Conservation (phyloP, 306 rosid genomes). For the Hylodesmum podocarpum region DNA sequence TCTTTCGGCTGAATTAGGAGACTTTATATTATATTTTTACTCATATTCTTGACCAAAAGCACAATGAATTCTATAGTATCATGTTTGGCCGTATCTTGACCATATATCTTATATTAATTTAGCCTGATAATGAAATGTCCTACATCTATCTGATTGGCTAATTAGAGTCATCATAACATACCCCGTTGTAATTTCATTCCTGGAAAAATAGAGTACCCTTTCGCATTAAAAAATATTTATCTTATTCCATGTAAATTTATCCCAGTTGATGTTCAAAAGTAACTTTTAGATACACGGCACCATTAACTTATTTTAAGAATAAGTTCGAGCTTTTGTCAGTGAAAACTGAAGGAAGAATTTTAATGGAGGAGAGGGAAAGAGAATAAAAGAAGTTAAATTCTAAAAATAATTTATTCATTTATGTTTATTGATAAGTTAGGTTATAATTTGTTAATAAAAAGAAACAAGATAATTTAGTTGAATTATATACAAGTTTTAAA, state of each 20-base stretch:
- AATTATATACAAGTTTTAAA: no score
- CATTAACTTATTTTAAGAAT: no score
- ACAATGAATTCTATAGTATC: neutral
- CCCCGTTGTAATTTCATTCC: neutral
- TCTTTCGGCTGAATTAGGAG: slow-evolving; percentile 19
- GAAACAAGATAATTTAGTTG: no score
- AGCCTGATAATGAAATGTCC: neutral
- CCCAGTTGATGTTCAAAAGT: neutral
- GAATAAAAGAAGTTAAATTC: no score
- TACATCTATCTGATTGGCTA: neutral
- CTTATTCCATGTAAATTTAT: neutral
- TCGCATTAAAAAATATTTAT: neutral
- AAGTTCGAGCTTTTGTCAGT: no score
- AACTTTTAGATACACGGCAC: neutral
- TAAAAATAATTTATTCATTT: no score
- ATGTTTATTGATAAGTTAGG: no score
- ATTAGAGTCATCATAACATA: neutral
- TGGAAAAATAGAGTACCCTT: neutral
- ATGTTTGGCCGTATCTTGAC: slow-evolving; percentile 8
- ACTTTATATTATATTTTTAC: neutral
- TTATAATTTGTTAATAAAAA: no score
- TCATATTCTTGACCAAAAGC: neutral
- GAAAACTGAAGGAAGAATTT: no score
- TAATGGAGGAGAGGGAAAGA: no score
- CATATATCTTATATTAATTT: neutral